Percentiles rank a stretch among this genome's conserved stretches.
Evolutionary conservation across 1,284 basidiomycete genomes (phyloP).

Genomic region (Papiliotrema flavescens): DNA sequence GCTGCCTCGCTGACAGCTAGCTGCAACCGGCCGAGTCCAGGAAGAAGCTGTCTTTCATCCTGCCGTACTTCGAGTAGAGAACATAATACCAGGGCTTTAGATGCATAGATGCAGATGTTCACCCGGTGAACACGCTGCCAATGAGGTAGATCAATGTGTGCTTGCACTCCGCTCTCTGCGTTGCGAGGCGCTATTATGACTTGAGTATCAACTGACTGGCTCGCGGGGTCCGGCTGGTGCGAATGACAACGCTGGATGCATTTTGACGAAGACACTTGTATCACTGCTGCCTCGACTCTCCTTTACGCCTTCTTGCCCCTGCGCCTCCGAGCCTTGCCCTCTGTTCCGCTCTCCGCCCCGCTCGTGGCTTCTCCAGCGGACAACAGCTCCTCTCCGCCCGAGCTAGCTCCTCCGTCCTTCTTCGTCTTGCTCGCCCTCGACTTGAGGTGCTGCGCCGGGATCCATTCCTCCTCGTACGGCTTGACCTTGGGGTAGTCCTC

Average conservation of each 20-base stretch:
- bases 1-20: conserved; percentile 25
- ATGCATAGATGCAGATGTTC: not conserved
- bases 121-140: no score
- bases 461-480: conserved; percentile 87
- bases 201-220: no score
- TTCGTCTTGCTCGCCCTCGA: conserved; percentile 54
- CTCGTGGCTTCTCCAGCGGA: conserved; percentile 37
- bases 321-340: conserved; percentile 27
- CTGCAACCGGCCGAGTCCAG: conserved; percentile 64
- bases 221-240: no score
- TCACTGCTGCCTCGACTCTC: no score
- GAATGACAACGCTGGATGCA: no score
- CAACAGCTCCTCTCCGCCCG: conserved; percentile 32
- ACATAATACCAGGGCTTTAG: not conserved
- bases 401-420: conserved; percentile 31
- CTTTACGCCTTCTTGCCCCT: conserved; percentile 29
- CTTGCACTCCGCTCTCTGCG: no score
- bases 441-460: conserved; percentile 78
- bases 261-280: no score
- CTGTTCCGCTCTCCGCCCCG: conserved; percentile 39
- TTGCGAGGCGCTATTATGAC: no score
- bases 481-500: conserved; percentile 63
- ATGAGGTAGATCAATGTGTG: no score
- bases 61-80: conserved; percentile 56
- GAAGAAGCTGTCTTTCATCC: conserved; percentile 70